A percentile compares a stretch with the other conserved stretches of the same genome.
Conservation (phyloP, 2,329 filamentous ascomycete genomes). For the Celoporthe dispersa region DNA sequence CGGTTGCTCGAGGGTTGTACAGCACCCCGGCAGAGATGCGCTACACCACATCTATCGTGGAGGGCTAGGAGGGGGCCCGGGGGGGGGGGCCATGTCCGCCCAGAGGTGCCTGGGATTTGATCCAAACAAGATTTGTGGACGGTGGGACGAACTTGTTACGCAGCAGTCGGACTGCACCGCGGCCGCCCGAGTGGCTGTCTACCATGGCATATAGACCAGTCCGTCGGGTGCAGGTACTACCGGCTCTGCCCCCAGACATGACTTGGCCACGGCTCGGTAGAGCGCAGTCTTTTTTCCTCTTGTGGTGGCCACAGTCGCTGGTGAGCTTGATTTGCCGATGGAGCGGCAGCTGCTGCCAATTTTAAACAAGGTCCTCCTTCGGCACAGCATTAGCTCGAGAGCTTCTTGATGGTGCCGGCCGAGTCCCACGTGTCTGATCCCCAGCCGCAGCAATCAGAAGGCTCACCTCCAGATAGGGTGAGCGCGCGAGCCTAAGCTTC, state of each 20-base stretch:
- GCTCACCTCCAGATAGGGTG: not conserved
- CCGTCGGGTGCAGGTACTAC: not conserved
- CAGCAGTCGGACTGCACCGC: constrained; percentile 15
- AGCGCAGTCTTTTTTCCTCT: not conserved
- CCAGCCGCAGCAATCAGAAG: not conserved
- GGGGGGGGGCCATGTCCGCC: not conserved
- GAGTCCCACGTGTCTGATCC: not conserved
- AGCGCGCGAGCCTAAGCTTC: constrained; percentile 6
- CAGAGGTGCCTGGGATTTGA: not conserved
- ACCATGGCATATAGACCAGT: not conserved
- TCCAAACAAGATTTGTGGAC: not conserved
- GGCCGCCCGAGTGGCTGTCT: constrained; percentile 7
- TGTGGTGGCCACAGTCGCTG: not conserved
- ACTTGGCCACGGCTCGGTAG: not conserved
- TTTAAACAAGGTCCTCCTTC: not conserved
- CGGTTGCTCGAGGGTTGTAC: not conserved
- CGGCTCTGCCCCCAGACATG: not conserved
- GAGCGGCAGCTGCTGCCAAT: not conserved
- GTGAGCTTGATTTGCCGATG: not conserved
- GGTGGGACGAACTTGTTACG: constrained; percentile 11
- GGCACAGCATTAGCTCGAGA: constrained; percentile 6
- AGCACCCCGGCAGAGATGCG: not conserved
- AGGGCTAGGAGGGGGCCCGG: not conserved
- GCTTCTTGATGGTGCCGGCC: not conserved
- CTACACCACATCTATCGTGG: not conserved